Percentiles rank a stretch among this genome's conserved stretches.
phyloP scores from a whole-genome alignment of 805 yeast genomes.

The Limtongozyma cylindracea region DNA sequence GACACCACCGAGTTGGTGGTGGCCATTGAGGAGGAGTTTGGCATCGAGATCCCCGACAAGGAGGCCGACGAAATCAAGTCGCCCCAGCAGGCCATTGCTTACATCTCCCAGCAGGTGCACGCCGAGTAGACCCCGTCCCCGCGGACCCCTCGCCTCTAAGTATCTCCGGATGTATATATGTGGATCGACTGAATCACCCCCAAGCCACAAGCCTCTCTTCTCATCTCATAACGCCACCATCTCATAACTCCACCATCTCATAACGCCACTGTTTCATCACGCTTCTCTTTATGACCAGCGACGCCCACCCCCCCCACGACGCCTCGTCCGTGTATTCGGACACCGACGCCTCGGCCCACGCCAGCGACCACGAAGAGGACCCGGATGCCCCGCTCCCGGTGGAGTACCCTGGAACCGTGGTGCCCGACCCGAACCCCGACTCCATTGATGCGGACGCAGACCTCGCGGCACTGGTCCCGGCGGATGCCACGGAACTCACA shows the following conservation, averaged over 20 bases:
- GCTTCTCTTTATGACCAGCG: no score
- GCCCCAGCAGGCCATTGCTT: conserved; percentile 80
- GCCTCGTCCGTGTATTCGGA: no score
- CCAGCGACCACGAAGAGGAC: conserved; percentile 2
- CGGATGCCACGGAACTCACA: conserved; percentile 35
- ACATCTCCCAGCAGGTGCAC: conserved; percentile 42
- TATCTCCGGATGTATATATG: no score
- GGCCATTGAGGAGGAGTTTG: conserved; percentile 63
- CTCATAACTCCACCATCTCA: no score
- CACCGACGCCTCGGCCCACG: background rate
- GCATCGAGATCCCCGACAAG: conserved; percentile 68
- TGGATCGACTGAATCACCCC: no score
- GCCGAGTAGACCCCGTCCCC: no score
- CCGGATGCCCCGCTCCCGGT: conserved; percentile 11
- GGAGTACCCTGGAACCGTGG: conserved; percentile 15
- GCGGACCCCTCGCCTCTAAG: no score
- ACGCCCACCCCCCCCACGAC: no score
- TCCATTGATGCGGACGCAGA: conserved; percentile 45
- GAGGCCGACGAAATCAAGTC: conserved; percentile 87
- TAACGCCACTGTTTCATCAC: no score
- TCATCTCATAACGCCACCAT: no score
- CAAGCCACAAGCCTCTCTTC: no score
- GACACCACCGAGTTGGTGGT: conserved; percentile 92
- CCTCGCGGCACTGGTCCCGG: conserved; percentile 25
- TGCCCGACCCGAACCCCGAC: conserved; percentile 21